Percentiles rank a stretch among this genome's conserved stretches.
These are phyloP conservation scores for Peronospora destructor DNA, from an alignment of 352 stramenopile species.

Conservation along the genomic window DNA sequence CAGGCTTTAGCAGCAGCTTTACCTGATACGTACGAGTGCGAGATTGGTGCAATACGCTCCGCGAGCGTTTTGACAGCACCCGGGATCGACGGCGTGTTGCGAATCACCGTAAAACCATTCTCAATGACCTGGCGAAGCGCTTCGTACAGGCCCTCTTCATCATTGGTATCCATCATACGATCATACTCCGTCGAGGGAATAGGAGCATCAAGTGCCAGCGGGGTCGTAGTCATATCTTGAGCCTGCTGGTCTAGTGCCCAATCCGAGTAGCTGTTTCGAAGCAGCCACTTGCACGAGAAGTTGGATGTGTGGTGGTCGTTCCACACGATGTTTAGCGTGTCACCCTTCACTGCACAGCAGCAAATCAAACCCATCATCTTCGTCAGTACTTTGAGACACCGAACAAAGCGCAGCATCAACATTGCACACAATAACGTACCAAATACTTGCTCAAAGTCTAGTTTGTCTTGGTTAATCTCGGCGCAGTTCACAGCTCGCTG, in stretches of 20 bases:
- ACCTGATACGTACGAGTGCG: slow-evolving; percentile 51
- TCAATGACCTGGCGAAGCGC: slow-evolving; percentile 64
- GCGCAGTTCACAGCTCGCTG: slow-evolving; percentile 76
- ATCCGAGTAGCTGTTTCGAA: slow-evolving; percentile 73
- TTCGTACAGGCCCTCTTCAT: slow-evolving; percentile 63
- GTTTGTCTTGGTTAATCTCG: slow-evolving; percentile 40
- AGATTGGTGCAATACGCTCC: slow-evolving; percentile 72
- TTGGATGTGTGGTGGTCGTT: slow-evolving; percentile 59
- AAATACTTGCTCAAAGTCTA: slow-evolving; percentile 71
- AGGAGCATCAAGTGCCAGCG: slow-evolving; percentile 38
- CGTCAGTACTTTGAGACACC: background rate
- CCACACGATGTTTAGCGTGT: slow-evolving; percentile 67
- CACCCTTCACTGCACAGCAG: slow-evolving; percentile 48
- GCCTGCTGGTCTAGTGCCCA: slow-evolving; percentile 43
- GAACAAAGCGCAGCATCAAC: background rate
- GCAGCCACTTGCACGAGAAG: slow-evolving; percentile 62
- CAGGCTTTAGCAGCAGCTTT: background rate
- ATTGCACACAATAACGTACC: slow-evolving; percentile 32
- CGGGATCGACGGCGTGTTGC: slow-evolving; percentile 52
- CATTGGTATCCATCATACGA: slow-evolving; percentile 52
- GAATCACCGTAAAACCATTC: slow-evolving; percentile 63
- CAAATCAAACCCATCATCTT: background rate
- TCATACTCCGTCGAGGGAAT: slow-evolving; percentile 56
- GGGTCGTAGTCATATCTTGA: slow-evolving; percentile 38
- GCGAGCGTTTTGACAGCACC: slow-evolving; percentile 66